phyloP scores from a whole-genome alignment of 208 protist species.

The Wallacemonas sp. region DNA sequence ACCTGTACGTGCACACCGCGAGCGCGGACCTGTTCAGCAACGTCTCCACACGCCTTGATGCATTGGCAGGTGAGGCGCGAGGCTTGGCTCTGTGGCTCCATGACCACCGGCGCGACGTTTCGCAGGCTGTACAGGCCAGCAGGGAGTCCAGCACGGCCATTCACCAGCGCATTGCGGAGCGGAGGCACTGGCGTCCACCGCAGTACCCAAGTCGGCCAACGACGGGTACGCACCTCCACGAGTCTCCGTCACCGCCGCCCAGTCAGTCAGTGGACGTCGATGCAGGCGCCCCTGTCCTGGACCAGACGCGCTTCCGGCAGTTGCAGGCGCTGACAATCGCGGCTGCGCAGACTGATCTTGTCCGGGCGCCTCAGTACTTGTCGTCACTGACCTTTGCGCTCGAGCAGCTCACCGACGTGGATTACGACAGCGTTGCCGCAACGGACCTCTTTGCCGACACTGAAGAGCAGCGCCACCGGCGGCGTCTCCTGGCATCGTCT shows the following conservation, averaged over 20 bases:
- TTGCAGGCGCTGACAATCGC: constrained; percentile 36
- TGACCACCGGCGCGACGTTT: not conserved
- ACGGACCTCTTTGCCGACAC: not conserved
- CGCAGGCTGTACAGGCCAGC: not conserved
- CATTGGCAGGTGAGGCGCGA: not conserved
- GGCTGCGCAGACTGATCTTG: constrained; percentile 21
- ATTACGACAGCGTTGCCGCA: constrained; percentile 27
- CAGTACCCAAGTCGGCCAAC: not conserved
- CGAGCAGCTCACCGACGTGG: constrained; percentile 45
- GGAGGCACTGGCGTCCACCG: constrained; percentile 1
- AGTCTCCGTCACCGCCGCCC: too few relatives aligned
- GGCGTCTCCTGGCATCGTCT: not conserved
- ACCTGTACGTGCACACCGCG: too few relatives aligned
- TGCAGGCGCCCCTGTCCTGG: constrained; percentile 10
- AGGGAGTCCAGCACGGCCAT: not conserved
- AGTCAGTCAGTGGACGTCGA: not conserved
- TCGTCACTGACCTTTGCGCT: constrained; percentile 52
- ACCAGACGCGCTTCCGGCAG: constrained; percentile 23
- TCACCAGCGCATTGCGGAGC: not conserved
- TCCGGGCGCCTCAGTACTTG: constrained; percentile 41
- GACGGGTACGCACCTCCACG: not conserved
- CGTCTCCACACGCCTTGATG: not conserved
- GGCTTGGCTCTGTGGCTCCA: not conserved
- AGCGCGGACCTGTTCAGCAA: too few relatives aligned
- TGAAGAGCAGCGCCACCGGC: not conserved